Percentiles rank a stretch among this genome's conserved stretches.
Conservation (phyloP, 306 rosid species). For the Psophocarpus tetragonolobus region DNA sequence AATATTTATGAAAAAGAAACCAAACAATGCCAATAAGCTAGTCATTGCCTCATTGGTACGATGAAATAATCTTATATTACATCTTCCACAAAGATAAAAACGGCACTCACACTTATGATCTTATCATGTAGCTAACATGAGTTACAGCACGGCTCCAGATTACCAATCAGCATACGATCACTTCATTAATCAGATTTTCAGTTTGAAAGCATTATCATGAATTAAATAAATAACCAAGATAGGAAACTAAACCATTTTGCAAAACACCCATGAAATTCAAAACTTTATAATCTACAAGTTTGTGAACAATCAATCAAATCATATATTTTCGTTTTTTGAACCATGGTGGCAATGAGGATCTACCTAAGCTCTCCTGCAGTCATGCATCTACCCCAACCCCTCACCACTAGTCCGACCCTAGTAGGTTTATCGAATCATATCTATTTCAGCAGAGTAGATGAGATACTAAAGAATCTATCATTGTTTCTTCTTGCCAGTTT, state of each 20-base stretch:
- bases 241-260: neutral
- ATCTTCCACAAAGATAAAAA: neutral
- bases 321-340: too few relatives aligned
- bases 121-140: neutral
- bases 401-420: too few relatives aligned
- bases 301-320: slow-evolving; percentile 5
- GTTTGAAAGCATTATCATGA: neutral
- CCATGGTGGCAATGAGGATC: too few relatives aligned
- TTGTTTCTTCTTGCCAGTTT: neutral
- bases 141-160: neutral
- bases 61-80: neutral
- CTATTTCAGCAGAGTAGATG: neutral
- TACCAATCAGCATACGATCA: slow-evolving; percentile 7
- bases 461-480: neutral
- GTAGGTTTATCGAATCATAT: neutral
- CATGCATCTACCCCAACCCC: too few relatives aligned
- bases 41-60: neutral
- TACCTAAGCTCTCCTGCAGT: too few relatives aligned
- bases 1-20: neutral
- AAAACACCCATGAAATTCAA: neutral
- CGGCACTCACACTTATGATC: neutral
- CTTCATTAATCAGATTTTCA: neutral
- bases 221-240: neutral
- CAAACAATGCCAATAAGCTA: neutral
- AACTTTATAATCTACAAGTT: neutral